A percentile compares a stretch with the other conserved stretches of the same genome.
phyloP scores from a whole-genome alignment of 1,139 yeast genomes.

The Starmera stellimalicola region DNA sequence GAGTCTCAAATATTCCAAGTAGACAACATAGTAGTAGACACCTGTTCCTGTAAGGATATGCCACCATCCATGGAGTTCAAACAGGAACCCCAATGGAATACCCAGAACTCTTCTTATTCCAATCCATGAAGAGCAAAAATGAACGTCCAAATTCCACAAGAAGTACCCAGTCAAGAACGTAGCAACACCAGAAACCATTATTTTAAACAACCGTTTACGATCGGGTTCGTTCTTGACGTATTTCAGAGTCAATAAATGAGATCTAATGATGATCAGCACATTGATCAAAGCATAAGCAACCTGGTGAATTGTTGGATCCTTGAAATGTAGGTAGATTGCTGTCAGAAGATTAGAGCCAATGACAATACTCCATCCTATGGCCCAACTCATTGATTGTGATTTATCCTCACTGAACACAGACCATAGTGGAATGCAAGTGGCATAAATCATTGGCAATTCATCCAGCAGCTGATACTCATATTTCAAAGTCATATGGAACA shows the following conservation, averaged over 20 bases:
- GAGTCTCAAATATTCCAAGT: constrained; percentile 57
- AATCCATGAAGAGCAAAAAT: constrained; percentile 61
- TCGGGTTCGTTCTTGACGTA: constrained; percentile 43
- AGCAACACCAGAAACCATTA: constrained; percentile 53
- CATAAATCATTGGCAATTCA: constrained; percentile 96
- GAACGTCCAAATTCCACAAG: constrained; percentile 82
- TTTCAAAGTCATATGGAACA: constrained; percentile 89
- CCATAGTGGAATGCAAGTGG: constrained; percentile 94
- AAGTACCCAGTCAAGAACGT: constrained; percentile 65
- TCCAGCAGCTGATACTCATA: constrained; percentile 87
- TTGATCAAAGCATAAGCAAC: constrained; percentile 50
- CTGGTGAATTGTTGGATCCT: constrained; percentile 77
- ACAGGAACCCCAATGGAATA: constrained; percentile 76
- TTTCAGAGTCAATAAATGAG: constrained; percentile 38
- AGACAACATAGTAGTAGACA: constrained; percentile 56
- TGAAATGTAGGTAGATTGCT: constrained; percentile 52
- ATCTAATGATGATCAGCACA: constrained; percentile 47
- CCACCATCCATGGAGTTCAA: constrained; percentile 99
- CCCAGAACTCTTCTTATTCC: constrained; percentile 59
- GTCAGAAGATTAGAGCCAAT: constrained; percentile 48
- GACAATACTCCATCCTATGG: constrained; percentile 41
- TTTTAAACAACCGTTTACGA: constrained; percentile 36
- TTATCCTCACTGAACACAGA: constrained; percentile 60
- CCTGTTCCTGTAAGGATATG: constrained; percentile 82
- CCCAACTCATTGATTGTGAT: constrained; percentile 22